phyloP scores from a whole-genome alignment of 306 rosid species.

The Crataegus laevigata region DNA sequence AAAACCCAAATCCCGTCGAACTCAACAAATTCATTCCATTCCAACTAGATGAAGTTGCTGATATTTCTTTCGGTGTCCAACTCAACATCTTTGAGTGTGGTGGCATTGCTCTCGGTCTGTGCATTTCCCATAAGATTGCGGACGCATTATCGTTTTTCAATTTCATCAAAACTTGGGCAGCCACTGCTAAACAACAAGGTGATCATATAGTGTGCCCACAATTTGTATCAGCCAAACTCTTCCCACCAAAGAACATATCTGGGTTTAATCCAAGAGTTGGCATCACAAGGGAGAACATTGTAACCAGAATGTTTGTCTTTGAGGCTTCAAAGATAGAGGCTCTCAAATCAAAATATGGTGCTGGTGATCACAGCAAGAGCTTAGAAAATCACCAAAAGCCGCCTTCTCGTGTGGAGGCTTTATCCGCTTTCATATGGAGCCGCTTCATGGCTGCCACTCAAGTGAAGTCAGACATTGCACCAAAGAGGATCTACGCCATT shows the following conservation, averaged over 20 bases:
- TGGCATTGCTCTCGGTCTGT: slow-evolving; percentile 42
- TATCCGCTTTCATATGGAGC: slow-evolving; percentile 50
- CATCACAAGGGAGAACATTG: slow-evolving; percentile 23
- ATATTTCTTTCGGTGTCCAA: slow-evolving; percentile 39
- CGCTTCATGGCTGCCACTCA: slow-evolving; percentile 36
- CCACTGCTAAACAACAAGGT: slow-evolving; percentile 17
- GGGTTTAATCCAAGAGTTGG: slow-evolving; percentile 27
- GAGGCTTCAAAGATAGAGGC: slow-evolving; percentile 27
- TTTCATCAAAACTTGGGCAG: slow-evolving; percentile 41
- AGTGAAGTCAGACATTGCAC: neutral
- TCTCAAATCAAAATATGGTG: slow-evolving; percentile 24
- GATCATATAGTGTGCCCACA: slow-evolving; percentile 19
- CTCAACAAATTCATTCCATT: slow-evolving; percentile 43
- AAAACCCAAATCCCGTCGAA: slow-evolving; percentile 28
- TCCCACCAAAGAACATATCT: slow-evolving; percentile 35
- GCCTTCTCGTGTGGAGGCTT: slow-evolving; percentile 50
- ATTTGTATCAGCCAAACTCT: slow-evolving; percentile 35
- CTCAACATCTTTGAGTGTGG: slow-evolving; percentile 46
- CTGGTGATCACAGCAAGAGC: neutral
- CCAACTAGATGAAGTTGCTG: slow-evolving; percentile 25
- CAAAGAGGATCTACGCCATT: slow-evolving; percentile 3
- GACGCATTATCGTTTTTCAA: slow-evolving; percentile 38
- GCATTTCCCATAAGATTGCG: slow-evolving; percentile 50
- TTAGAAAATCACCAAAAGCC: neutral
- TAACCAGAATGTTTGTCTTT: slow-evolving; percentile 47